Evolutionary conservation across 441 rosid genomes (phyloP).

Genomic region (Biscutella laevigata): DNA sequence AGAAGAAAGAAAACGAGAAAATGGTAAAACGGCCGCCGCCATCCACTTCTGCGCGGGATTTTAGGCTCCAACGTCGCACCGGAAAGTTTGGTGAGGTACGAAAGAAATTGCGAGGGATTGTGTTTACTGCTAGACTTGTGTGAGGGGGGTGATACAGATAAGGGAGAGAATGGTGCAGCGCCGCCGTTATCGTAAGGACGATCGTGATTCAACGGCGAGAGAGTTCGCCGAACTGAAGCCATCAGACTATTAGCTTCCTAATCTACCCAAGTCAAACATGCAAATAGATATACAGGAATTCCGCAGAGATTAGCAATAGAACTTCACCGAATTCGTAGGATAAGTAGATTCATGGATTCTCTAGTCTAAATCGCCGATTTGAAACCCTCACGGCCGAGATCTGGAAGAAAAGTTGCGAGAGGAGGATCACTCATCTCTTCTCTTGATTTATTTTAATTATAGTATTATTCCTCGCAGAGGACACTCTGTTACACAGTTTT

Average conservation of each 20-base stretch:
- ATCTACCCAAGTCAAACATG: slow-evolving; percentile 12
- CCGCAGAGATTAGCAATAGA: slow-evolving; percentile 1
- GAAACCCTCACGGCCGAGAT: too few relatives aligned
- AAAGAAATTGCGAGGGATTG: slow-evolving; percentile 26
- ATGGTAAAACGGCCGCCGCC: slow-evolving; percentile 53
- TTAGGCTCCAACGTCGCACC: slow-evolving; percentile 20
- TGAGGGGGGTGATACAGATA: too few relatives aligned
- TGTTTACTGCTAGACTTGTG: slow-evolving; percentile 18
- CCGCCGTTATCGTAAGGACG: slow-evolving; percentile 45
- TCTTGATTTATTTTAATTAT: too few relatives aligned
- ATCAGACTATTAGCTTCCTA: slow-evolving; percentile 25
- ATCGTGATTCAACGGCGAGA: slow-evolving; percentile 60
- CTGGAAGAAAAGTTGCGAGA: too few relatives aligned
- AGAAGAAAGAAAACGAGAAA: slow-evolving; percentile 52
- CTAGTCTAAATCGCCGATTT: too few relatives aligned
- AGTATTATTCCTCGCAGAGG: too few relatives aligned
- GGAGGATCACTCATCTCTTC: too few relatives aligned
- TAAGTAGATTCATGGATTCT: too few relatives aligned
- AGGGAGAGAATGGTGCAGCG: background rate
- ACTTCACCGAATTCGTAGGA: background rate
- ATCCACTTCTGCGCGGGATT: slow-evolving; percentile 35
- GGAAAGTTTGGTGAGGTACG: slow-evolving; percentile 20
- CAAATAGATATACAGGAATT: background rate
- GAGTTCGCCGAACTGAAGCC: slow-evolving; percentile 88
- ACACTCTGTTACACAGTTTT: too few relatives aligned